Evolutionary conservation across 257 asterid genomes (phyloP).

Genomic region (Fraxinus quadrangulata): DNA sequence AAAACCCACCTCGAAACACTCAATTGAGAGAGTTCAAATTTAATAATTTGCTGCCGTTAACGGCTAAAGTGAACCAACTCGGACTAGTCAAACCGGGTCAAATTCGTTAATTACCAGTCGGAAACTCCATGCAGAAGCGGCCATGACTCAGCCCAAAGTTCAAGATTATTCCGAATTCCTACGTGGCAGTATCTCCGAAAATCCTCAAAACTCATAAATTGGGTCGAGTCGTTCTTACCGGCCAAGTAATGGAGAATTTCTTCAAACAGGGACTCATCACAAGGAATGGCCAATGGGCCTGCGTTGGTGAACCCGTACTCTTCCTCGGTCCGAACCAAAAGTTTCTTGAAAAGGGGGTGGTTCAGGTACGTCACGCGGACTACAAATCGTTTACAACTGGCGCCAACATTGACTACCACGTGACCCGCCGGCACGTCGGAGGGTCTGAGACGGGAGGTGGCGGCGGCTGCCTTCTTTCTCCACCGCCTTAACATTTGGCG

Average conservation of each 20-base stretch:
- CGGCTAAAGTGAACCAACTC: slow-evolving; percentile 16
- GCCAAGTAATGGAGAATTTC: slow-evolving; percentile 57
- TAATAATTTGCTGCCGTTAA: background rate
- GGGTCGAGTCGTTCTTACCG: slow-evolving; percentile 30
- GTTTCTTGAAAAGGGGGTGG: slow-evolving; percentile 60
- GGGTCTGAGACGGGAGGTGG: slow-evolving; percentile 38
- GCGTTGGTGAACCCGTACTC: slow-evolving; percentile 58
- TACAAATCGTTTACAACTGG: slow-evolving; percentile 43
- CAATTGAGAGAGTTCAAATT: background rate
- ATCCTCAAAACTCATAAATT: slow-evolving; percentile 45
- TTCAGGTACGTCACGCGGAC: slow-evolving; percentile 53
- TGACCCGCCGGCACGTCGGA: slow-evolving; percentile 70
- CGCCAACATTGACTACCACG: slow-evolving; percentile 61
- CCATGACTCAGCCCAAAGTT: slow-evolving; percentile 61
- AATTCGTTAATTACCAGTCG: slow-evolving; percentile 27
- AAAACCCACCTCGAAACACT: slow-evolving; percentile 5
- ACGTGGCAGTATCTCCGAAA: slow-evolving; percentile 52
- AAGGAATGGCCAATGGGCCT: slow-evolving; percentile 64
- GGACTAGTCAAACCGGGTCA: slow-evolving; percentile 28
- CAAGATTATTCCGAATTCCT: slow-evolving; percentile 43
- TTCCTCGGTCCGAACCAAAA: slow-evolving; percentile 56
- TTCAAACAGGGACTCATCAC: slow-evolving; percentile 60
- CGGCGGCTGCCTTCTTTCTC: slow-evolving; percentile 55
- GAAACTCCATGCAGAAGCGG: slow-evolving; percentile 55
- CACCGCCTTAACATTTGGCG: slow-evolving; percentile 64